phyloP scores from a whole-genome alignment of 208 protist genomes.

The Leishmania martiniquensis region DNA sequence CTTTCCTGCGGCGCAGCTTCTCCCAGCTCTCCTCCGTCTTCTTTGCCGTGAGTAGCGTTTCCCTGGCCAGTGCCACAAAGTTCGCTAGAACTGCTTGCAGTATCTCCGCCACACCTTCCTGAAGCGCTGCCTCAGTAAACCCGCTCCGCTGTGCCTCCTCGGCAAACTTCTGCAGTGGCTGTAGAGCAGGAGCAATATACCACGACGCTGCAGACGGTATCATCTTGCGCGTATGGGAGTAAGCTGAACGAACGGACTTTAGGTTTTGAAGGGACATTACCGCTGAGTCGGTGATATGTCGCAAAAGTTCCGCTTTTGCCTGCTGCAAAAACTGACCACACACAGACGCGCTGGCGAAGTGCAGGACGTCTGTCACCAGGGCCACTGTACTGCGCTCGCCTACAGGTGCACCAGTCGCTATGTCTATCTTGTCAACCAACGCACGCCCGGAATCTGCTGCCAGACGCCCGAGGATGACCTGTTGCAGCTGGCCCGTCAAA shows the following conservation, averaged over 20 bases:
- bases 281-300: conserved; percentile 42
- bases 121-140: conserved; percentile 13
- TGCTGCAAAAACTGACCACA: conserved; percentile 32
- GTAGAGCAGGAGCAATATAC: conserved; percentile 62
- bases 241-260: conserved; percentile 72
- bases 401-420: not conserved
- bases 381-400: conserved; percentile 18
- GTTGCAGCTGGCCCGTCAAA: conserved; percentile 14
- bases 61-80: conserved; percentile 59
- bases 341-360: conserved; percentile 24
- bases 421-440: not conserved
- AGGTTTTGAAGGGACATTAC: conserved; percentile 67
- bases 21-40: conserved; percentile 90
- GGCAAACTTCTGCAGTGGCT: conserved; percentile 60
- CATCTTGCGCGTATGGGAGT: conserved; percentile 72
- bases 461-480: conserved; percentile 17
- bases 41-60: conserved; percentile 83
- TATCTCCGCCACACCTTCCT: conserved; percentile 29
- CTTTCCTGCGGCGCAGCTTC: conserved; percentile 82
- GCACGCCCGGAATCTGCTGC: not conserved
- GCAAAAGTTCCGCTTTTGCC: conserved; percentile 30
- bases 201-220: conserved; percentile 71
- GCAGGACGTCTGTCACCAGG: conserved; percentile 24
- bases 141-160: conserved; percentile 21
- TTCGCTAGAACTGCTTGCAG: conserved; percentile 31